Conservation (phyloP, 257 asterid species). For the Penstemon newberryi region DNA sequence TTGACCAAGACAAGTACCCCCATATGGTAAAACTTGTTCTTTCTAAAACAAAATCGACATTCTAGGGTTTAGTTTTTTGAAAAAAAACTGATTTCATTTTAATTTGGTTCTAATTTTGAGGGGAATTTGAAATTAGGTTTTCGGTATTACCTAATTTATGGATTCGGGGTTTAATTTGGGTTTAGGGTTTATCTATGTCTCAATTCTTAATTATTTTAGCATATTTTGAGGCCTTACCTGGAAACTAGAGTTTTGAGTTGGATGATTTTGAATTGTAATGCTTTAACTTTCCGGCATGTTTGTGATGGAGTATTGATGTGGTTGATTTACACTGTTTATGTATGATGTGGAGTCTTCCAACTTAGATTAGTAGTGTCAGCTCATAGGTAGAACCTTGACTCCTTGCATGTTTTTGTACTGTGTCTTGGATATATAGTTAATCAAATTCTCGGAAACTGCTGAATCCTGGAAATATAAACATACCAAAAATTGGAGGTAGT, state of each 20-base stretch:
- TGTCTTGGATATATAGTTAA: not conserved
- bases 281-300: conserved; percentile 10
- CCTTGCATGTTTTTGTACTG: not conserved
- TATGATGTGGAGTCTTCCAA: not conserved
- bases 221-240: not conserved
- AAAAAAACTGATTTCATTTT: not conserved
- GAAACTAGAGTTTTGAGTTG: conserved; percentile 17
- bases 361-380: not conserved
- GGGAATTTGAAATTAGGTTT: conserved; percentile 10
- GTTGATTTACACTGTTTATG: not conserved
- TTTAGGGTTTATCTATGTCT: conserved; percentile 9
- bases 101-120: not conserved
- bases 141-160: not conserved
- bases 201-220: conserved; percentile 3
- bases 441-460: conserved; percentile 17
- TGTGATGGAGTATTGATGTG: not conserved
- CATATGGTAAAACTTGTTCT: conserved; percentile 64
- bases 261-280: not conserved
- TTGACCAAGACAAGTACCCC: conserved; percentile 93
- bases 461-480: not conserved
- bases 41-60: too few relatives aligned
- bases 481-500: not conserved
- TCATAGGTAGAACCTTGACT: not conserved
- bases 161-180: conserved; percentile 28
- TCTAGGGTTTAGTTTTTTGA: not conserved